A percentile compares a stretch with the other conserved stretches of the same genome.
Conservation (phyloP, 2,329 filamentous ascomycete genomes). For the Aspergillus terreus region DNA sequence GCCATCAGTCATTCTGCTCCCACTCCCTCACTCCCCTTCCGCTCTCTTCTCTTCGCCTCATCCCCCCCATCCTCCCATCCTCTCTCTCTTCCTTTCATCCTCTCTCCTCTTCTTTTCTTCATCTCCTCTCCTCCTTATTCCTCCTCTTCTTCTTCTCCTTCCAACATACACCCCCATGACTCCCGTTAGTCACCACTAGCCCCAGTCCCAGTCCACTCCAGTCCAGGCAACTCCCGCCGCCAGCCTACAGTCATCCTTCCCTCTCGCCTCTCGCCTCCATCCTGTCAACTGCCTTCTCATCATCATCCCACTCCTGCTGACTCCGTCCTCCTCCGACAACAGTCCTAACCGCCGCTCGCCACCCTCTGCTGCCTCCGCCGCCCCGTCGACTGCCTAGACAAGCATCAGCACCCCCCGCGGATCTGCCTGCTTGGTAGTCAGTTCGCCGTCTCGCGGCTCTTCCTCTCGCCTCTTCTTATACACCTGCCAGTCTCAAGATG, state of each 20-base stretch:
- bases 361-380: constrained; percentile 11
- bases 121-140: constrained; percentile 4
- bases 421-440: constrained; percentile 32
- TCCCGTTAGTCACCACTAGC: background rate
- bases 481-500: constrained; percentile 32
- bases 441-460: constrained; percentile 27
- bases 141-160: background rate
- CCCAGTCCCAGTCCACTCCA: background rate
- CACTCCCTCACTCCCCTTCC: background rate
- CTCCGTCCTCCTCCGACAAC: background rate
- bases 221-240: background rate
- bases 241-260: background rate
- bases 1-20: too few relatives aligned
- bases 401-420: constrained; percentile 18
- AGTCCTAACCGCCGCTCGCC: background rate
- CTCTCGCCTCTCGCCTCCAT: background rate
- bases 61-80: background rate
- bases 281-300: background rate
- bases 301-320: background rate
- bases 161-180: background rate
- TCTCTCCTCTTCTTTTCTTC: background rate
- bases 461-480: constrained; percentile 20
- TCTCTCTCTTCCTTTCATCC: constrained; percentile 1
- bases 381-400: constrained; percentile 28
- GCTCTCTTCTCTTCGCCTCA: background rate